Conservation (phyloP, 257 asterid species). For the Verbena officinalis region DNA sequence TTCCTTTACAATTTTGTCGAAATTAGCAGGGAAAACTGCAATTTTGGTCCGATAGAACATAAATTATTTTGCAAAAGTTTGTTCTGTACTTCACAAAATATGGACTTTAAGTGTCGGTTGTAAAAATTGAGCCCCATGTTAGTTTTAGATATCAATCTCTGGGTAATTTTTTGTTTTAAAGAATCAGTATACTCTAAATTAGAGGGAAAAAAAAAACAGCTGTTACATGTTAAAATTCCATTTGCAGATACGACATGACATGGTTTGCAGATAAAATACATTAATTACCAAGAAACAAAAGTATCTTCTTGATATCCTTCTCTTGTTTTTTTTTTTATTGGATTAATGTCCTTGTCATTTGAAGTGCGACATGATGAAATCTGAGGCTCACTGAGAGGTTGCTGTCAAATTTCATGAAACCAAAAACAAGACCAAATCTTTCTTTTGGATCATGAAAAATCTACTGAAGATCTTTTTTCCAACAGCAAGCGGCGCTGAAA, state of each 20-base stretch:
- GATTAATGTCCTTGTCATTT: not conserved
- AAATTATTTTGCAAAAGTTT: too few species aligned
- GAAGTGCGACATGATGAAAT: not conserved
- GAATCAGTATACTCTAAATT: too few species aligned
- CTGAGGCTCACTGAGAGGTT: too few species aligned
- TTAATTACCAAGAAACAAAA: not conserved
- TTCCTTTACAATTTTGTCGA: too few species aligned
- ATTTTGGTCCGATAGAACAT: too few species aligned
- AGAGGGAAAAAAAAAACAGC: not conserved
- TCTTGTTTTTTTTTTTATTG: not conserved
- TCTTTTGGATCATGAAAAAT: not conserved
- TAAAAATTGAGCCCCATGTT: too few species aligned
- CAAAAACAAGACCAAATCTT: conserved; percentile 31
- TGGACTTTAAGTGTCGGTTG: too few species aligned
- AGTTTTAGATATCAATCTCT: too few species aligned
- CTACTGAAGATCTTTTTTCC: not conserved
- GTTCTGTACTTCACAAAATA: too few species aligned
- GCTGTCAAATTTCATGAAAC: too few species aligned
- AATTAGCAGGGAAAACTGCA: too few species aligned
- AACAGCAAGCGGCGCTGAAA: not conserved
- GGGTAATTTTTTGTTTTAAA: too few species aligned
- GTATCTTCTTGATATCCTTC: not conserved
- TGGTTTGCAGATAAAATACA: not conserved
- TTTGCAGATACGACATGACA: not conserved
- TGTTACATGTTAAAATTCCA: not conserved